These are phyloP conservation scores for Celoporthe dispersa DNA, from an alignment of 2,329 filamentous ascomycete genomes.

Conservation along the genomic window DNA sequence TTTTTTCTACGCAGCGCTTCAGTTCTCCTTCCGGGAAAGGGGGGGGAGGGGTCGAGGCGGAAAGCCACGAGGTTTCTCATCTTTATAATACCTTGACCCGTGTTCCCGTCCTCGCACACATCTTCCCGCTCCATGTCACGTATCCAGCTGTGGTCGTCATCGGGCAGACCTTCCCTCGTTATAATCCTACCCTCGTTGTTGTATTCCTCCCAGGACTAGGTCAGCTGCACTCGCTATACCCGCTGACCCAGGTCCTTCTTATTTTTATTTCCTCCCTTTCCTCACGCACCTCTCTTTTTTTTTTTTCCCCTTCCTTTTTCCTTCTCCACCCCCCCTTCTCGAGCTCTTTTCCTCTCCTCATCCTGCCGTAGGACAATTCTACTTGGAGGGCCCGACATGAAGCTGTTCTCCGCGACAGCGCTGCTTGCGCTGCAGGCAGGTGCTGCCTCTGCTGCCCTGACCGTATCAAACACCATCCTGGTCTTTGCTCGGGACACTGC, in stretches of 20 bases:
- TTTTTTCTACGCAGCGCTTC: not conserved
- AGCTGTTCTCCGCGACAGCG: slow-evolving; percentile 27
- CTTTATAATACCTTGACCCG: slow-evolving; percentile 27
- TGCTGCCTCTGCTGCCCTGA: slow-evolving; percentile 31
- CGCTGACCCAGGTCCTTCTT: slow-evolving; percentile 9
- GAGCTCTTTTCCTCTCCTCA: not conserved
- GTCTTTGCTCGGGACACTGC: slow-evolving; percentile 58
- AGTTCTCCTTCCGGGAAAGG: slow-evolving; percentile 7
- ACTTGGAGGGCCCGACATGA: slow-evolving; percentile 19
- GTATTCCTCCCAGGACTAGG: not conserved
- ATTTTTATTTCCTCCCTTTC: not conserved
- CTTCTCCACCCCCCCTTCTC: not conserved
- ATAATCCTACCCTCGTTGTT: slow-evolving; percentile 20
- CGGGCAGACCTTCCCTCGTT: slow-evolving; percentile 15
- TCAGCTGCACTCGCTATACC: slow-evolving; percentile 14
- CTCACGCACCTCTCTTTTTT: not conserved
- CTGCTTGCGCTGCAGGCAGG: slow-evolving; percentile 26
- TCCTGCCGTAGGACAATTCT: not conserved
- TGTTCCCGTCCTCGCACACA: slow-evolving; percentile 12
- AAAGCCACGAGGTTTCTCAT: slow-evolving; percentile 18
- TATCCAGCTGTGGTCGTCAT: slow-evolving; percentile 17
- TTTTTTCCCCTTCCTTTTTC: no score
- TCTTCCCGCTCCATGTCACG: slow-evolving; percentile 6
- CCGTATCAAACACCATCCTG: slow-evolving; percentile 53
- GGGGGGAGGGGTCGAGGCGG: slow-evolving; percentile 13